Percentiles rank a stretch among this genome's conserved stretches.
These are phyloP conservation scores for Anisodus tanguticus DNA, from an alignment of 257 asterid species.

Conservation along the genomic window DNA sequence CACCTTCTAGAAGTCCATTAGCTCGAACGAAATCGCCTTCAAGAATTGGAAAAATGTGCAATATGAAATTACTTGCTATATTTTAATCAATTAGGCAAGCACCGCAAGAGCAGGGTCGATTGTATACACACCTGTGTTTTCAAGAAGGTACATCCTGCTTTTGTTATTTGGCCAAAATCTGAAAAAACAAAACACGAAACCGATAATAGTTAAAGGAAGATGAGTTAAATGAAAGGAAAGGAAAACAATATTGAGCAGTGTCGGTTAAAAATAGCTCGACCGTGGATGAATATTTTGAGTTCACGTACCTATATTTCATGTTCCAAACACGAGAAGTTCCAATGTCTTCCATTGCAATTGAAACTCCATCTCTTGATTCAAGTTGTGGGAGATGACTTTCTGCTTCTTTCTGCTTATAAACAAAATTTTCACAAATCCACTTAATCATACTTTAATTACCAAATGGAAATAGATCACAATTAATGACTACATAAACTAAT, in stretches of 20 bases:
- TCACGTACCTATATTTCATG: constrained; percentile 76
- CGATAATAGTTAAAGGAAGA: neutral
- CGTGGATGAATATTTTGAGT: neutral
- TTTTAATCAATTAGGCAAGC: neutral
- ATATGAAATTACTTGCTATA: neutral
- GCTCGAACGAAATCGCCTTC: constrained; percentile 49
- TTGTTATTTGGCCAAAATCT: constrained; percentile 55
- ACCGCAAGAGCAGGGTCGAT: neutral
- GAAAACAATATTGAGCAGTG: neutral
- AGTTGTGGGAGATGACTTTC: constrained; percentile 91
- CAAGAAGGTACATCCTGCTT: constrained; percentile 95
- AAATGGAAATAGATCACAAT: neutral
- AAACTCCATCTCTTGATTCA: constrained; percentile 83
- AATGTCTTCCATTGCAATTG: constrained; percentile 90
- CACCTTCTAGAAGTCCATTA: constrained; percentile 54
- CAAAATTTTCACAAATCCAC: too few relatives aligned
- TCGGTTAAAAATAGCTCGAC: neutral
- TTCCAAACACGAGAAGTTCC: constrained; percentile 85
- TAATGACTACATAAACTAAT: neutral
- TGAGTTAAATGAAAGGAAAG: too few relatives aligned
- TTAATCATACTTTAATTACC: neutral
- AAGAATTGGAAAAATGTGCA: neutral
- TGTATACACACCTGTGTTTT: constrained; percentile 68
- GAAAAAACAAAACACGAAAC: neutral
- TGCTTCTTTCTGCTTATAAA: constrained; percentile 71